Base-by-base conservation (phyloP, 1,284 basidiomycete species). In the Ganoderma sinense region DNA sequence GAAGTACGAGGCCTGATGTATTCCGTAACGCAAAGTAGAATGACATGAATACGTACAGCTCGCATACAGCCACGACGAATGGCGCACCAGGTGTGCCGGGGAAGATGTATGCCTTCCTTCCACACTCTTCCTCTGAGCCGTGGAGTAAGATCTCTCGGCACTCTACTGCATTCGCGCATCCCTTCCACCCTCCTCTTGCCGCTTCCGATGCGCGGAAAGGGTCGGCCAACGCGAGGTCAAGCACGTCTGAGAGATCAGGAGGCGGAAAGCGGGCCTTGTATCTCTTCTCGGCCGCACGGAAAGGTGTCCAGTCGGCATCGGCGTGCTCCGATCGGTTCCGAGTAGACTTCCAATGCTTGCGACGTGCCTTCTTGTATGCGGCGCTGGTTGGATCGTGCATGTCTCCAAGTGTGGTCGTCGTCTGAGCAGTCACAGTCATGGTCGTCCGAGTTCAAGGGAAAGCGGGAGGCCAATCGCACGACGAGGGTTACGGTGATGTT, bases 191-290 rank as follows among this genome's bases (percentile, higher is more conserved):
- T 8, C 86, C 86, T 10, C 75, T 75, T 1, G 76, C 67, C 23
- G 87, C 77, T 75, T 89, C 88, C 16, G 79, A 74, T 4, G 73
- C 70, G 65, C 87, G 78, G 11, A 72, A 51, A 0, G 78, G 73
- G 75, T 88, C 84, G n/a, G 86, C 74, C 7, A 80, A 77, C 11
- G 87, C 86, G 41, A 93, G 81, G 80, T 95, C 93, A 4, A 95
- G 83, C 6, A 92, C 91, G 62, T 82, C 78, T 14, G 85, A 85
- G 7, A 95, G 84, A 81, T 93, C 89, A 2, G 91, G 92, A 2
- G 91, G 91, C 14, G 93, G 92, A 76, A 92, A 94, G 45, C 86
- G 85, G 0, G 91, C 84, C 79, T 94, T 95, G 84, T 87, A 95
- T 64, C 84, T 87, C 80, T 95, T 95, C 80, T 95, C 94, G 43